Evolutionary conservation across 495 filamentous ascomycete genomes (phyloP).

Genomic region (Penicillium ochrochloron): DNA sequence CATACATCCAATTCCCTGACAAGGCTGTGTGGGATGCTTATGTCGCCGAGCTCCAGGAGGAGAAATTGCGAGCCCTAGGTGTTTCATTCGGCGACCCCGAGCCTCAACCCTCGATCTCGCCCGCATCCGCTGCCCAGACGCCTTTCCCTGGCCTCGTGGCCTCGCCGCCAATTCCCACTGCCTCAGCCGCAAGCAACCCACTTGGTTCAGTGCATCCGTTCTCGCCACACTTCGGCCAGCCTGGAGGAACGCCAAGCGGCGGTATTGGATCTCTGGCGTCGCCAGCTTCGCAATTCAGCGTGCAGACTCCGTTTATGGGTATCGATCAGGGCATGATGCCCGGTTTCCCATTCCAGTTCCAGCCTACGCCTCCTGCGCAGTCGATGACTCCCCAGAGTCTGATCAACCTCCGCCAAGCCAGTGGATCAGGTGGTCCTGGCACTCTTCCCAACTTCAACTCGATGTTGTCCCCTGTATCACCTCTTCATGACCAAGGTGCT

Average conservation of each 20-base stretch:
- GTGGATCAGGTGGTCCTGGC: constrained; percentile 36
- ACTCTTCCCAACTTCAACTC: constrained; percentile 45
- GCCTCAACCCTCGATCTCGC: constrained; percentile 69
- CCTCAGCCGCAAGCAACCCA: constrained; percentile 50
- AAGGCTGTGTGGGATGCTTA: constrained; percentile 80
- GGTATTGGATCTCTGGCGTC: constrained; percentile 63
- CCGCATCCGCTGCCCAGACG: constrained; percentile 62
- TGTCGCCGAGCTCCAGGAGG: constrained; percentile 78
- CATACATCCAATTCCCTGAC: constrained; percentile 77
- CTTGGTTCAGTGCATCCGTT: constrained; percentile 44
- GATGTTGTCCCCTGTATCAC: constrained; percentile 52
- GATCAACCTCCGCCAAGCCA: constrained; percentile 45
- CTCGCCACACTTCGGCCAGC: constrained; percentile 53
- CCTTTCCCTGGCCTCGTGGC: constrained; percentile 64
- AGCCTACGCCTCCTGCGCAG: constrained; percentile 50
- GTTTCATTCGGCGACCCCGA: constrained; percentile 79
- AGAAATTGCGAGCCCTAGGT: constrained; percentile 87
- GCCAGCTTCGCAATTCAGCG: constrained; percentile 54
- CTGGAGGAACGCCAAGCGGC: constrained; percentile 58
- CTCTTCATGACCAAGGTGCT: constrained; percentile 42
- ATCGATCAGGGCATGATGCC: constrained; percentile 46
- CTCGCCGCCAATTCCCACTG: constrained; percentile 55
- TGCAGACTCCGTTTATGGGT: constrained; percentile 49
- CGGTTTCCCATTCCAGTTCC: constrained; percentile 49
- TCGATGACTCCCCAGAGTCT: constrained; percentile 51